These are phyloP conservation scores for Fraxinus floribunda DNA, from an alignment of 305 asterid species.

Conservation along the genomic window DNA sequence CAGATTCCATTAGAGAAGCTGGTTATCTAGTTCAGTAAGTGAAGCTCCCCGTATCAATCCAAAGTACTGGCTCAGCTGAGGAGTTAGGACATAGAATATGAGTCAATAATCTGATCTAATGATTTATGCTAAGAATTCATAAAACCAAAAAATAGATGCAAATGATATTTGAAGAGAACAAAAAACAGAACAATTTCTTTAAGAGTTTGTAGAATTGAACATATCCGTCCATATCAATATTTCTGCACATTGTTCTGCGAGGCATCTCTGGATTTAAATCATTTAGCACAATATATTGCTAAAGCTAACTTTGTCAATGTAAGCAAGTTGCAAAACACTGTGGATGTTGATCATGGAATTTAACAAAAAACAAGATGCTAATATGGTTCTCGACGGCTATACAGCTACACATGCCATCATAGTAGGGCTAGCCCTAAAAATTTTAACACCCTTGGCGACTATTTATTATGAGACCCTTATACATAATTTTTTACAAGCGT, in stretches of 20 bases:
- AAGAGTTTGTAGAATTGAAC: not conserved
- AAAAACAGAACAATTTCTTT: not conserved
- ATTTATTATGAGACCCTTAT: too few relatives aligned
- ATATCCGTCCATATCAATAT: not conserved
- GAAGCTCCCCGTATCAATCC: constrained; percentile 26
- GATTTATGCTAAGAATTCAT: not conserved
- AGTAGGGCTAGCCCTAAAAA: too few relatives aligned
- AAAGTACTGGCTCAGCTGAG: constrained; percentile 9
- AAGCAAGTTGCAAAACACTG: not conserved
- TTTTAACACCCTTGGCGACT: too few relatives aligned
- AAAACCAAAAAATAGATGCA: not conserved
- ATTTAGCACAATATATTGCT: not conserved
- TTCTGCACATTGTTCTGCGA: not conserved
- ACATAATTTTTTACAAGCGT: too few relatives aligned
- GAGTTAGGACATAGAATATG: not conserved
- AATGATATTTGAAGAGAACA: not conserved
- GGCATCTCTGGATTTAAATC: not conserved
- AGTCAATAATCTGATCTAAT: not conserved
- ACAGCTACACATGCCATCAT: not conserved
- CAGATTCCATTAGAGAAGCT: constrained; percentile 2
- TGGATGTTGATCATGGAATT: not conserved
- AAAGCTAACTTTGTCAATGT: not conserved
- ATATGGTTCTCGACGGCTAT: not conserved
- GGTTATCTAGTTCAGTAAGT: not conserved
- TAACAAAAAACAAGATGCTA: not conserved